phyloP scores from a whole-genome alignment of 129 eudicot species.

The Heracleum sosnowskyi region DNA sequence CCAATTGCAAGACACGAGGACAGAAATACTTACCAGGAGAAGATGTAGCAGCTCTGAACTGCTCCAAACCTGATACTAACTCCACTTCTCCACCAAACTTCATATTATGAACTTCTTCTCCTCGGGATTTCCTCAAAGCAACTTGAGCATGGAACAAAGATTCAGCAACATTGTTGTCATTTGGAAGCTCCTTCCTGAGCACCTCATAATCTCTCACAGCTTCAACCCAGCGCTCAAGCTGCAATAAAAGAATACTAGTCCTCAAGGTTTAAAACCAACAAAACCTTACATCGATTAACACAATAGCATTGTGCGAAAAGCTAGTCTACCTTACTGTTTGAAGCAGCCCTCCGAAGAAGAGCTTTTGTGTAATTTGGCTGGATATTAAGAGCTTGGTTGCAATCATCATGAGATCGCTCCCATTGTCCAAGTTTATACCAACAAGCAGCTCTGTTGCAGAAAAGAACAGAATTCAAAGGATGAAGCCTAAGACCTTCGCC shows the following conservation, averaged over 20 bases:
- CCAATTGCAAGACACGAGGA: background rate
- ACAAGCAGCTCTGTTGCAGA: constrained; percentile 92
- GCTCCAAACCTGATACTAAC: constrained; percentile 52
- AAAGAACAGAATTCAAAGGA: constrained; percentile 72
- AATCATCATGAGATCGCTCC: constrained; percentile 72
- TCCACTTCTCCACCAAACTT: constrained; percentile 96
- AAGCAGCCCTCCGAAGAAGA: constrained; percentile 79
- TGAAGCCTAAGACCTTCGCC: constrained; percentile 80
- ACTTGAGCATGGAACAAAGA: constrained; percentile 86
- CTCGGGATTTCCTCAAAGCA: constrained; percentile 73
- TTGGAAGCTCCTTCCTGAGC: constrained; percentile 57
- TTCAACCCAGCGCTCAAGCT: constrained; percentile 91
- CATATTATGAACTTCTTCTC: constrained; percentile 78
- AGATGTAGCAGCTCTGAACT: constrained; percentile 71
- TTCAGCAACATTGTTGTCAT: constrained; percentile 65
- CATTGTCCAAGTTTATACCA: constrained; percentile 78
- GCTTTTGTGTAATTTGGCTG: constrained; percentile 89
- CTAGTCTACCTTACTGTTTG: constrained; percentile 61
- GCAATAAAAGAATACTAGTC: constrained; percentile 9
- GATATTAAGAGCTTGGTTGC: constrained; percentile 78
- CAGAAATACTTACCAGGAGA: constrained; percentile 52
- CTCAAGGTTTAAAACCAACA: constrained; percentile 1
- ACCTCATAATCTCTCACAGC: constrained; percentile 93
- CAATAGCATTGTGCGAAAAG: background rate
- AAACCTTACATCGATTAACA: background rate